Evolutionary conservation across 1,284 basidiomycete species (phyloP).

Genomic region (Gymnopus androsaceus): DNA sequence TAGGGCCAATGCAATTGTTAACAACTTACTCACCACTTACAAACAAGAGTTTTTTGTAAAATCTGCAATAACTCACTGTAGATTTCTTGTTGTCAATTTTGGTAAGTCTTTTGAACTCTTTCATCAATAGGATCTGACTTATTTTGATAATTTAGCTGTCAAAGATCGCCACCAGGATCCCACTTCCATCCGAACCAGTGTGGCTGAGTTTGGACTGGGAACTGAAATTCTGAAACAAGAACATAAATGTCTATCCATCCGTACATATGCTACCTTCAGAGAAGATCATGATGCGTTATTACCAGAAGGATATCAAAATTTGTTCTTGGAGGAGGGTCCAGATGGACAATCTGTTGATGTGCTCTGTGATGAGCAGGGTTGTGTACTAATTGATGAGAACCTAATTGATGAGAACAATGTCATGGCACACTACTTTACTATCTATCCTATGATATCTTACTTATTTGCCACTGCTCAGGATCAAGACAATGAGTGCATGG

Average conservation of each 20-base stretch:
- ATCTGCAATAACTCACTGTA: background rate
- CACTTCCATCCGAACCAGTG: background rate
- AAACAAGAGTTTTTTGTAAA: background rate
- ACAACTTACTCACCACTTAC: background rate
- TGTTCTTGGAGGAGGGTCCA: background rate
- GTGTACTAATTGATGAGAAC: background rate
- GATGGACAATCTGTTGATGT: background rate
- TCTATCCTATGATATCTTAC: background rate
- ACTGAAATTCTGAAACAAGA: background rate
- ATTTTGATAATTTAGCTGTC: slow-evolving; percentile 1
- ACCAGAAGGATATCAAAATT: background rate
- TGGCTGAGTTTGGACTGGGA: background rate
- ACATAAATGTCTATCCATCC: background rate
- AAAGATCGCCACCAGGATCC: background rate
- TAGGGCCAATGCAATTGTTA: background rate
- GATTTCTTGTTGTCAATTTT: background rate
- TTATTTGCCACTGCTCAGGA: too few species aligned
- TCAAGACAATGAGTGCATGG: too few species aligned
- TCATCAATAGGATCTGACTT: too few species aligned
- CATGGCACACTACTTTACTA: background rate
- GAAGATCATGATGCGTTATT: background rate
- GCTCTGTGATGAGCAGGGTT: too few species aligned
- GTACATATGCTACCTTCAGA: background rate
- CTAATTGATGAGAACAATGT: background rate
- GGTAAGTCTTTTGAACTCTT: background rate